Conservation (phyloP, 805 yeast species). For the Torulaspora microellipsoides region DNA sequence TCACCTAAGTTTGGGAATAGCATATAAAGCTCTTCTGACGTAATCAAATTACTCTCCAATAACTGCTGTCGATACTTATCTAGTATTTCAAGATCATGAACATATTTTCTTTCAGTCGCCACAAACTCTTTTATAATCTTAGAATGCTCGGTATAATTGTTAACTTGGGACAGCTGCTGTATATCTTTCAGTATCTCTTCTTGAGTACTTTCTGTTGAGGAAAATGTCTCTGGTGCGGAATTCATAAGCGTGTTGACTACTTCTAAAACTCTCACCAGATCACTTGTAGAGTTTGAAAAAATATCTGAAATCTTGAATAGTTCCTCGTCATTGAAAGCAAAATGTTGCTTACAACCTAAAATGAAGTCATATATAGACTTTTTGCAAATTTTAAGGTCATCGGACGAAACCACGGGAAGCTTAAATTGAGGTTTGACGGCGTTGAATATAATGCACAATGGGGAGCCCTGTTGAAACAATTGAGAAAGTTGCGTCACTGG, state of each 20-base stretch:
- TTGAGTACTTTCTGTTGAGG: constrained; percentile 30
- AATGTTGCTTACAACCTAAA: constrained; percentile 73
- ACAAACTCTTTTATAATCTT: constrained; percentile 81
- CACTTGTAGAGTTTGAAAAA: constrained; percentile 75
- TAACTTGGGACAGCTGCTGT: constrained; percentile 6
- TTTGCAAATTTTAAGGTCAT: constrained; percentile 80
- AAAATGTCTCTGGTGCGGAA: constrained; percentile 43
- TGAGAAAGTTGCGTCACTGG: constrained; percentile 91
- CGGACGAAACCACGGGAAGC: constrained; percentile 62
- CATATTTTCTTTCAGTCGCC: constrained; percentile 88
- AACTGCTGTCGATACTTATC: constrained; percentile 65
- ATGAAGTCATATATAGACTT: constrained; percentile 86
- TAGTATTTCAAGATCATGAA: constrained; percentile 80
- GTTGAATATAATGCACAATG: constrained; percentile 82
- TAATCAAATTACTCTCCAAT: constrained; percentile 56
- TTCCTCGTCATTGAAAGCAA: constrained; percentile 72
- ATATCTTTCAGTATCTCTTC: constrained; percentile 23
- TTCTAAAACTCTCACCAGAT: constrained; percentile 65
- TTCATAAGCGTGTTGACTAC: constrained; percentile 66
- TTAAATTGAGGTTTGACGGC: constrained; percentile 55
- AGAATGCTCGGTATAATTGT: constrained; percentile 31
- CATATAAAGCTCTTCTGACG: constrained; percentile 73
- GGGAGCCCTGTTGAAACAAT: constrained; percentile 86
- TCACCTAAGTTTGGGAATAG: constrained; percentile 81
- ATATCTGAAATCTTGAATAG: constrained; percentile 88